These are phyloP conservation scores for Geotrichum fermentans DNA, from an alignment of 1,139 yeast species.

Conservation along the genomic window DNA sequence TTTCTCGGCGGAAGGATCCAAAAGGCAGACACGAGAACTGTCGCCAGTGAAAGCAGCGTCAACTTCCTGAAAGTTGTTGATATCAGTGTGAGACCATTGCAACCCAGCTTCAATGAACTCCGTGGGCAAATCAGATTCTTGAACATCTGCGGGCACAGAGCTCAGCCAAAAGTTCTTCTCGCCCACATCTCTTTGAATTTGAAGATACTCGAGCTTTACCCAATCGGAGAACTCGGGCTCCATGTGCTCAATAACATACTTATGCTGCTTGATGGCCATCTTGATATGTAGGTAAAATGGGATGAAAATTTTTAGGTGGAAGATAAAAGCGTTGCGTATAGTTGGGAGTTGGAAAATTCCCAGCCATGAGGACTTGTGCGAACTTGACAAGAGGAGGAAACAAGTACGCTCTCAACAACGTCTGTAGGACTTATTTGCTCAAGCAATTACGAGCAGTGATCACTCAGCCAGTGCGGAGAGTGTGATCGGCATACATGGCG, in stretches of 20 bases:
- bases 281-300: background rate
- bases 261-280: constrained; percentile 45
- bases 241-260: constrained; percentile 94
- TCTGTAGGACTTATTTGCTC: too few relatives aligned
- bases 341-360: background rate
- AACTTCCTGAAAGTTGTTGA: constrained; percentile 45
- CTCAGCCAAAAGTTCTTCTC: constrained; percentile 67
- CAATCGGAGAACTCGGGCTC: constrained; percentile 95
- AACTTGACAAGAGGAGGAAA: too few relatives aligned
- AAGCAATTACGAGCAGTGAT: too few relatives aligned
- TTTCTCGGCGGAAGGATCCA: constrained; percentile 79
- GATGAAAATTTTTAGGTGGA: constrained; percentile 7
- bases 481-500: too few relatives aligned
- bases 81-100: constrained; percentile 77
- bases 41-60: constrained; percentile 40
- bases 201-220: constrained; percentile 84
- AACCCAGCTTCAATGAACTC: constrained; percentile 58
- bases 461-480: too few relatives aligned
- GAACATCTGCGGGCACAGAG: constrained; percentile 60
- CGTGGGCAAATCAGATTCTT: constrained; percentile 57
- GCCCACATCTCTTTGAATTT: constrained; percentile 80
- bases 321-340: background rate
- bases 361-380: too few relatives aligned
- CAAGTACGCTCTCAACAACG: too few relatives aligned
- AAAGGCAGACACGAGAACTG: constrained; percentile 61